Evolutionary conservation across 2,329 filamentous ascomycete genomes (phyloP), one percentile per base, ranked within the genome.

Genomic region (Epichloe typhina): DNA sequence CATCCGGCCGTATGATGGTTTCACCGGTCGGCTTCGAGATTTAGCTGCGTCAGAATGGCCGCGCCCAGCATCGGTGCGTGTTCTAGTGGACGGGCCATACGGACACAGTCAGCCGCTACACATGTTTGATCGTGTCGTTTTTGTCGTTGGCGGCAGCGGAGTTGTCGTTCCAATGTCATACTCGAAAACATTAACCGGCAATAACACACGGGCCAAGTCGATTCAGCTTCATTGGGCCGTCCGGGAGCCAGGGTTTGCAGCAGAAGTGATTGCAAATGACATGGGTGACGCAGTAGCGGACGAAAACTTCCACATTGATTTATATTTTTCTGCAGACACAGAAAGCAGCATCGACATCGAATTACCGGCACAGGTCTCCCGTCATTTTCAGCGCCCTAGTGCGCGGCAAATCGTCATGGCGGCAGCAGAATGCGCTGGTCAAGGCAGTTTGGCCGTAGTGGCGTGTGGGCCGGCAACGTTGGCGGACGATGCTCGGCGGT

Each of bases 81-180:
- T 74, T 0, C 57, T 73, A 0, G 62, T 74, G 5, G 72, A 74
- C 13, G 72, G 72, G 0, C 72, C 72, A 0, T 74, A 74, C 44
- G 72, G 72, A 0, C 64, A 68, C 33, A 68, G 65, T 0, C 63
- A 65, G 4, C 63, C 66, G 0, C 61, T 74, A 3, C 57, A 67
- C 40, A 54, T 55, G 1, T 73, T 70, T 42, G 61, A 66, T 12
- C 63, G 64, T 21, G 56, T 73, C 2, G 51, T 73, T 0, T 73
- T 74, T 51, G 57, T 74, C 4, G 68, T 69, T 0, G 72, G 72
- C 1, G 72, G 72, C 0, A 73, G 69, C 45, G 72, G 72, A 0
- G 66, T 74, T 13, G 71, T 70, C 15, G 64, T 69, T 0, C 63
- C 71, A 0, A 54, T 73, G 0, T 67, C 70, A 1, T 69, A 74